phyloP scores from a whole-genome alignment of 2,329 filamentous ascomycete genomes.

The Diplodia sapinea region DNA sequence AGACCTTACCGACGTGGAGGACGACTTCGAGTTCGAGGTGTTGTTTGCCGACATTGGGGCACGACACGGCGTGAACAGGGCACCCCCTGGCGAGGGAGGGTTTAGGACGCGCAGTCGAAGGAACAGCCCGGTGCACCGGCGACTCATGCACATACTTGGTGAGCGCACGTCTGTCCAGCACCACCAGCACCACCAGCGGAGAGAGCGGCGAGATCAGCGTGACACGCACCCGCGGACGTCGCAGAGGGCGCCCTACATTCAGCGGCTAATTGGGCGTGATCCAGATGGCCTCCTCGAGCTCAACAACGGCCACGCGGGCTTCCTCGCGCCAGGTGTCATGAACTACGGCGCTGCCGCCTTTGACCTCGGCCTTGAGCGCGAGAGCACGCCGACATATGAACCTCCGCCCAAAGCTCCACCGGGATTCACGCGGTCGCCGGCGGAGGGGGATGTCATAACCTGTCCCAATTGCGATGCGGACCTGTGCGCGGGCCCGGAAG shows the following conservation, averaged over 20 bases:
- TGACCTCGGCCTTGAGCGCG: constrained; percentile 46
- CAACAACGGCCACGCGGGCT: neutral
- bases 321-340: constrained; percentile 33
- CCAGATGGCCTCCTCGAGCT: constrained; percentile 22
- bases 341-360: constrained; percentile 55
- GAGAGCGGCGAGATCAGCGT: constrained; percentile 16
- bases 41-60: constrained; percentile 5
- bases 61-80: constrained; percentile 16
- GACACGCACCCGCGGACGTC: constrained; percentile 2
- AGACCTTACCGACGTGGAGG: constrained; percentile 29
- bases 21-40: constrained; percentile 15
- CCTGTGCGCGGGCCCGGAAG: constrained; percentile 72
- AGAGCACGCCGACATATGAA: constrained; percentile 60
- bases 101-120: constrained; percentile 21
- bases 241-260: constrained; percentile 10
- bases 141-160: constrained; percentile 24
- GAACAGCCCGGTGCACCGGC: constrained; percentile 9
- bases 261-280: constrained; percentile 23
- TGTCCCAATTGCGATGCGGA: constrained; percentile 89
- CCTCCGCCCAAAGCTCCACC: constrained; percentile 67
- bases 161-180: constrained; percentile 26
- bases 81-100: constrained; percentile 22
- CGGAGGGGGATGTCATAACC: constrained; percentile 73
- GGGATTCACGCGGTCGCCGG: constrained; percentile 82
- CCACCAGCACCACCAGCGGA: constrained; percentile 16